phyloP scores from a whole-genome alignment of 495 filamentous ascomycete species.

The Xylaria grammica region DNA sequence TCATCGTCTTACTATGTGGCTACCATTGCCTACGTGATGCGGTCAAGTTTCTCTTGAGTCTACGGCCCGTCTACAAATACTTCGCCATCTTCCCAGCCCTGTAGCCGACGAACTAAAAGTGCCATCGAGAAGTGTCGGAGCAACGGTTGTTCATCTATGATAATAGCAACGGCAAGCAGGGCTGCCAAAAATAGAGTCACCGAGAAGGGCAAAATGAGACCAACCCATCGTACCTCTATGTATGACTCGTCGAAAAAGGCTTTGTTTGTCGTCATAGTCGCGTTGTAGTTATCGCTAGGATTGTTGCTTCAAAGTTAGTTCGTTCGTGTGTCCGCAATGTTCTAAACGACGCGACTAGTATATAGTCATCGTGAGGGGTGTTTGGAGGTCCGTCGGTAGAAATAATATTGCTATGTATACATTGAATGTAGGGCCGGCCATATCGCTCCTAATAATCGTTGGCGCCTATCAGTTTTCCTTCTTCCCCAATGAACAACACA shows the following conservation, averaged over 20 bases:
- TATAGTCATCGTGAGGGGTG: no score
- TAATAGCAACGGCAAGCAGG: slow-evolving; percentile 14
- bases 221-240: slow-evolving; percentile 26
- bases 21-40: slow-evolving; percentile 14
- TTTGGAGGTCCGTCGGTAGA: no score
- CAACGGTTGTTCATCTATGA: slow-evolving; percentile 23
- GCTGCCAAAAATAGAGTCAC: slow-evolving; percentile 18
- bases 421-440: no score
- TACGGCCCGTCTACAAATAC: slow-evolving; percentile 12
- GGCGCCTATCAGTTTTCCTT: no score
- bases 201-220: slow-evolving; percentile 21
- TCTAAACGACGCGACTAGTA: not conserved
- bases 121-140: slow-evolving; percentile 22
- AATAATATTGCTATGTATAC: no score
- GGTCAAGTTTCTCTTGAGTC: slow-evolving; percentile 23
- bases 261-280: slow-evolving; percentile 1
- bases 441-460: no score
- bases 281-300: slow-evolving; percentile 25
- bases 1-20: slow-evolving; percentile 1
- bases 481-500: no score
- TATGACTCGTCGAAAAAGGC: slow-evolving; percentile 27
- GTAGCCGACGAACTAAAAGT: slow-evolving; percentile 13
- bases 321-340: slow-evolving; percentile 21
- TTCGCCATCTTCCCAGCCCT: slow-evolving; percentile 28
- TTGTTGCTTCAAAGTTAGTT: slow-evolving; percentile 22